Evolutionary conservation across 2,329 filamentous ascomycete genomes (phyloP).

Genomic region (Verticillium klebahnii): DNA sequence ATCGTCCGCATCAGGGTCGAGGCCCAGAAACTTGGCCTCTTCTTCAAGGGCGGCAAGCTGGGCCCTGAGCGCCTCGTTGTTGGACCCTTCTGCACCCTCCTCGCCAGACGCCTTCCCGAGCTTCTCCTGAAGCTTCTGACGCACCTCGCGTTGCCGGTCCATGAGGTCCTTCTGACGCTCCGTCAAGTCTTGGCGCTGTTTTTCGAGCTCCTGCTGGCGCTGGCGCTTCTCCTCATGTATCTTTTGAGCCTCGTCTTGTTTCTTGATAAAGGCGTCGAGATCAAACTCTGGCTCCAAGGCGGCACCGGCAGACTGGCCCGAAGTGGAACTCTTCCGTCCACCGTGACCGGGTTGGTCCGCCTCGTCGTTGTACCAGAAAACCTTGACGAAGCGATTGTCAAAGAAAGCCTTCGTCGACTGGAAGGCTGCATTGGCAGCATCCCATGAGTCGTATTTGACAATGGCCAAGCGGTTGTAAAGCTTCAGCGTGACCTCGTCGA

Average conservation of each 20-base stretch:
- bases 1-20: constrained; percentile 52
- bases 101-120: constrained; percentile 27
- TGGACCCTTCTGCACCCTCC: constrained; percentile 20
- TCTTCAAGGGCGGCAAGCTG: constrained; percentile 69
- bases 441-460: constrained; percentile 64
- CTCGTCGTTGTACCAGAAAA: constrained; percentile 68
- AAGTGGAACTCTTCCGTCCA: not conserved
- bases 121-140: constrained; percentile 55
- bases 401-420: constrained; percentile 76
- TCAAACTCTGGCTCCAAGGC: constrained; percentile 52
- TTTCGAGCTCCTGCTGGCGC: constrained; percentile 59
- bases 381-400: constrained; percentile 80
- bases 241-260: constrained; percentile 69
- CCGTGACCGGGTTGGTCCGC: constrained; percentile 14
- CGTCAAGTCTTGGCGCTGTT: constrained; percentile 59
- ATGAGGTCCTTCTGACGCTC: constrained; percentile 58
- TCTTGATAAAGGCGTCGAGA: constrained; percentile 62
- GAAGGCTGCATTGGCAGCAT: constrained; percentile 65
- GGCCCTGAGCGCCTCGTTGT: constrained; percentile 62
- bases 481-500: constrained; percentile 61
- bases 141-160: constrained; percentile 61
- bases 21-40: constrained; percentile 65
- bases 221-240: constrained; percentile 60
- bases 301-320: not conserved
- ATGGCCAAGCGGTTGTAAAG: constrained; percentile 63